Evolutionary conservation across 73 alveolate species (phyloP).

Genomic region (Paramecium caudatum): DNA sequence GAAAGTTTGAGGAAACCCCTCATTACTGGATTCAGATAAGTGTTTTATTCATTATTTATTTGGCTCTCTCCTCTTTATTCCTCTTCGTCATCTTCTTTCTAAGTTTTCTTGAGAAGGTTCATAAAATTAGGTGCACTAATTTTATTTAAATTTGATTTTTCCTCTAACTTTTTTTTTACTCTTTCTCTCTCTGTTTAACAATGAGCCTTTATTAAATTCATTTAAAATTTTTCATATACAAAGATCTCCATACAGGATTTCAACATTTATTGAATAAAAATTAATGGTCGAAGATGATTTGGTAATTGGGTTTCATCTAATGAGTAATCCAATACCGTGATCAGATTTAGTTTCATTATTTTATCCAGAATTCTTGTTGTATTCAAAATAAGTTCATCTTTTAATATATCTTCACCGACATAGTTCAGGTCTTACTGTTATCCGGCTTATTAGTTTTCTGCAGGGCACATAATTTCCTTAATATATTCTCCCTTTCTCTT

Average conservation of each 20-base stretch:
- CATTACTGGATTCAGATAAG: slow-evolving; percentile 66
- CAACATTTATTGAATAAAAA: not conserved
- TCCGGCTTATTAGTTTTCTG: not conserved
- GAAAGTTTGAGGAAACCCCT: slow-evolving; percentile 68
- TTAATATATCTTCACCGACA: not conserved
- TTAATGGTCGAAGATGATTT: not conserved
- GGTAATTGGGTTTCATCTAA: not conserved
- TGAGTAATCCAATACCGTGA: slow-evolving; percentile 31
- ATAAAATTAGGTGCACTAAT: slow-evolving; percentile 51
- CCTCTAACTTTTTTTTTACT: not conserved
- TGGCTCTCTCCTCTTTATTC: slow-evolving; percentile 60
- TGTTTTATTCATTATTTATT: slow-evolving; percentile 15
- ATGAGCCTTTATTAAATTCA: slow-evolving; percentile 14
- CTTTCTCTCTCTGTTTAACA: slow-evolving; percentile 1
- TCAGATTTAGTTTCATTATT: slow-evolving; percentile 10
- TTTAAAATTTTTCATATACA: slow-evolving; percentile 45
- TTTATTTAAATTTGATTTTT: not conserved
- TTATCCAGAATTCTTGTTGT: not conserved
- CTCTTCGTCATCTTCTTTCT: slow-evolving; percentile 59
- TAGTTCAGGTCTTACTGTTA: not conserved
- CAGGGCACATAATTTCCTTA: not conserved
- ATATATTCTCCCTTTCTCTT: not conserved
- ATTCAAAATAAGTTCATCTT: slow-evolving; percentile 20
- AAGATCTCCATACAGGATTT: slow-evolving; percentile 4
- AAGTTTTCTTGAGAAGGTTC: slow-evolving; percentile 1